phyloP scores from a whole-genome alignment of 768 basidiomycete species.

The Heimioporus sp. region DNA sequence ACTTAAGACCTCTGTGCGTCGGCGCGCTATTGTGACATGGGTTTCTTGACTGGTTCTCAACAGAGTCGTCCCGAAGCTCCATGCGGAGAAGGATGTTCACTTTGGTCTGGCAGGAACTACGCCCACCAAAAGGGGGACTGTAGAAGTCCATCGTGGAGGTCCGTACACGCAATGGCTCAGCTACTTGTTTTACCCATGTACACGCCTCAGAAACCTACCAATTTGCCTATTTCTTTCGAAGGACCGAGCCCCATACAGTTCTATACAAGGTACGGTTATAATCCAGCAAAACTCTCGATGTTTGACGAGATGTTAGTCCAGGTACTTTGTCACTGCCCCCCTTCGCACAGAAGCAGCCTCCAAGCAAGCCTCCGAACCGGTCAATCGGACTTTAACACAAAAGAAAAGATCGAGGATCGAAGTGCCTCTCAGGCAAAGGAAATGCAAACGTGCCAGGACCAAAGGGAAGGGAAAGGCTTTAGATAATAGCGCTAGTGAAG shows the following conservation, averaged over 20 bases:
- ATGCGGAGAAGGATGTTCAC: constrained; percentile 51
- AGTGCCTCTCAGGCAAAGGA: constrained; percentile 6
- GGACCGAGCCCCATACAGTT: constrained; percentile 78
- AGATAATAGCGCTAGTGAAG: constrained; percentile 25
- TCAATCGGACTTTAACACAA: neutral
- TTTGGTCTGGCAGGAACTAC: constrained; percentile 34
- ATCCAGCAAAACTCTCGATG: neutral
- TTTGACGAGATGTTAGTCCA: constrained; percentile 32
- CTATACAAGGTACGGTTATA: constrained; percentile 64
- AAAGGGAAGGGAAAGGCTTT: constrained; percentile 35
- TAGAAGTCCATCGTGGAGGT: constrained; percentile 89
- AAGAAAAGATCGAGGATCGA: constrained; percentile 23
- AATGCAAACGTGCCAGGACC: constrained; percentile 38
- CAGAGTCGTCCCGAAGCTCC: constrained; percentile 68
- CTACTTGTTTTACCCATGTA: constrained; percentile 4
- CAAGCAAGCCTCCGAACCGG: constrained; percentile 7
- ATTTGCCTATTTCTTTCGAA: constrained; percentile 87
- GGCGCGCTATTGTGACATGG: neutral
- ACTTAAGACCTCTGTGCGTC: constrained; percentile 67
- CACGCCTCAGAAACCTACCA: constrained; percentile 70
- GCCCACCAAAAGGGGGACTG: constrained; percentile 62
- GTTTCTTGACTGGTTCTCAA: constrained; percentile 1
- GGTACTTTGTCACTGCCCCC: constrained; percentile 39
- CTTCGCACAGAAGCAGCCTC: constrained; percentile 18
- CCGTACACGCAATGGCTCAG: neutral